Evolutionary conservation across 768 basidiomycete genomes (phyloP).

Genomic region (Rubroboletus satanas): DNA sequence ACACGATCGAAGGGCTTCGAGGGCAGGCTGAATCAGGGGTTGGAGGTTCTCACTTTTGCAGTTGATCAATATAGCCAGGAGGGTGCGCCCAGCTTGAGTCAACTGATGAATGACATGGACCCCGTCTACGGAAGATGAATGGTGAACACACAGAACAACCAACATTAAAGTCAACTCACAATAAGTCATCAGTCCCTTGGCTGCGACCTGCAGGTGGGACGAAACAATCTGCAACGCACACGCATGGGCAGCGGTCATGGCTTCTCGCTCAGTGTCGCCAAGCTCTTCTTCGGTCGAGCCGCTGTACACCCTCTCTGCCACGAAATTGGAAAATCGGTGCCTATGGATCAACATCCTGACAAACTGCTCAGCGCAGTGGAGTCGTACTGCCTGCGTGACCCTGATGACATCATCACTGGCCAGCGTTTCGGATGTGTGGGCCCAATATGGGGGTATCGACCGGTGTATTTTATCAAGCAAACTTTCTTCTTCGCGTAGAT

Average conservation of each 20-base stretch:
- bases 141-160: conserved; percentile 6
- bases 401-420: conserved; percentile 83
- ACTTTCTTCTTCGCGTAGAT: conserved; percentile 74
- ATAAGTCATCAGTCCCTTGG: conserved; percentile 90
- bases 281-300: conserved; percentile 49
- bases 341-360: conserved; percentile 86
- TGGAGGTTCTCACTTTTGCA: conserved; percentile 79
- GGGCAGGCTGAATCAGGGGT: conserved; percentile 71
- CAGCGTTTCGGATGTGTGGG: conserved; percentile 75
- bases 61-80: conserved; percentile 83
- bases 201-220: conserved; percentile 79
- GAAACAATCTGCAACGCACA: conserved; percentile 80
- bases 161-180: conserved; percentile 50
- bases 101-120: conserved; percentile 95
- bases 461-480: conserved; percentile 76
- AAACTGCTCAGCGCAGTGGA: conserved; percentile 86
- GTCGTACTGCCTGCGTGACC: conserved; percentile 80
- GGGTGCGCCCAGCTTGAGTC: conserved; percentile 88
- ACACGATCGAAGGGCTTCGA: conserved; percentile 84
- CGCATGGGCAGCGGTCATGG: conserved; percentile 70
- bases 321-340: conserved; percentile 75
- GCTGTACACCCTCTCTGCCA: conserved; percentile 60
- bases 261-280: conserved; percentile 69
- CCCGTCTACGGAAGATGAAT: conserved; percentile 54
- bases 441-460: conserved; percentile 73